Conservation (phyloP, 2,329 filamentous ascomycete species). For the Cercospora beticola region DNA sequence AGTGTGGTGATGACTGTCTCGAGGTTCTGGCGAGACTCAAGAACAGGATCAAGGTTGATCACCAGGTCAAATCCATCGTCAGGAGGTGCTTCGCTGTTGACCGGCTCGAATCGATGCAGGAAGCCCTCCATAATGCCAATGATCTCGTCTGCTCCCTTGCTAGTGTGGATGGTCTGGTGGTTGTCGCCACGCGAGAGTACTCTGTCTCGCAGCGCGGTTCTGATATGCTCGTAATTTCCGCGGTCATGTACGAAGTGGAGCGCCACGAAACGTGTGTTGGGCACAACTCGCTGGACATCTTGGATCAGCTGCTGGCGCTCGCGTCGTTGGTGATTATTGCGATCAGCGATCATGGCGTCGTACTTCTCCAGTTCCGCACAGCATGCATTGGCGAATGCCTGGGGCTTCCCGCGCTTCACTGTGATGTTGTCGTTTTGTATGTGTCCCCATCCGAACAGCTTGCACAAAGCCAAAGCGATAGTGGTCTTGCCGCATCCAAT, state of each 20-base stretch:
- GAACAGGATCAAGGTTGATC: constrained; percentile 77
- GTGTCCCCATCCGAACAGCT: constrained; percentile 88
- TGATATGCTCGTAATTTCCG: constrained; percentile 66
- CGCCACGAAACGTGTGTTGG: constrained; percentile 72
- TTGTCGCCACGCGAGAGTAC: constrained; percentile 88
- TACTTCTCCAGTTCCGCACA: constrained; percentile 63
- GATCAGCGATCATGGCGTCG: constrained; percentile 80
- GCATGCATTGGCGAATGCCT: constrained; percentile 72
- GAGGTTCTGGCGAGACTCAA: constrained; percentile 79
- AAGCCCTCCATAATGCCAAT: constrained; percentile 95
- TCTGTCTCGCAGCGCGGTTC: constrained; percentile 71
- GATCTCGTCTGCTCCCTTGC: constrained; percentile 70
- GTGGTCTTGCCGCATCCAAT: constrained; percentile 98
- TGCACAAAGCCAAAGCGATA: constrained; percentile 73
- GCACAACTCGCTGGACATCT: constrained; percentile 65
- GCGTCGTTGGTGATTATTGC: constrained; percentile 87
- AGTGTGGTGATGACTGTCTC: constrained; percentile 73
- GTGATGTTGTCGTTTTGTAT: constrained; percentile 96
- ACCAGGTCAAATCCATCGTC: constrained; percentile 80
- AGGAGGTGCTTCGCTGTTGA: constrained; percentile 65
- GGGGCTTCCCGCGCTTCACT: constrained; percentile 70
- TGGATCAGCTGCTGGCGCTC: constrained; percentile 85
- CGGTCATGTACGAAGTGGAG: constrained; percentile 82
- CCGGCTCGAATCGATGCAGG: constrained; percentile 77
- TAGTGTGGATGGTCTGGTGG: constrained; percentile 94